These are phyloP conservation scores for Curvularia spicifera DNA, from an alignment of 2,329 filamentous ascomycete species.

Conservation along the genomic window DNA sequence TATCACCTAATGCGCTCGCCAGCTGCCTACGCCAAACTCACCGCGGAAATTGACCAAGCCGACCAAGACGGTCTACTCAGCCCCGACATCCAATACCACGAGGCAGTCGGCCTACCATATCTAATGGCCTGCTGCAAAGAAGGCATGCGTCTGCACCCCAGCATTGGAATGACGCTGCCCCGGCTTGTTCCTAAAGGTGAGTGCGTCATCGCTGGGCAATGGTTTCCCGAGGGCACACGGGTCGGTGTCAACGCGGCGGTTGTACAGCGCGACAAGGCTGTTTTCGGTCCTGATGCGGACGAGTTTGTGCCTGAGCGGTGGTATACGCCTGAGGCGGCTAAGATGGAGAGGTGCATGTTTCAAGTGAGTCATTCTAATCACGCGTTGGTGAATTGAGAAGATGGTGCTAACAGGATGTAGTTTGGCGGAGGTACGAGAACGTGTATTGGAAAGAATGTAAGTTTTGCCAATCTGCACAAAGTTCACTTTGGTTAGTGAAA, in stretches of 20 bases:
- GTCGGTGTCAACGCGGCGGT: conserved; percentile 77
- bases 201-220: conserved; percentile 65
- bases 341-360: conserved; percentile 63
- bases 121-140: conserved; percentile 79
- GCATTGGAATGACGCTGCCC: conserved; percentile 73
- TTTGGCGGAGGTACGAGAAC: conserved; percentile 6
- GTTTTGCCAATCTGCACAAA: neutral
- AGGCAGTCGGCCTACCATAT: conserved; percentile 72
- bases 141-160: conserved; percentile 75
- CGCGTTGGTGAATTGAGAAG: neutral
- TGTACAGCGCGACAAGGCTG: conserved; percentile 67
- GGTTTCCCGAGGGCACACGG: conserved; percentile 70
- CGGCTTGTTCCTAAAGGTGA: conserved; percentile 70
- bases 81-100: conserved; percentile 54
- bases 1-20: conserved; percentile 73
- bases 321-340: conserved; percentile 58
- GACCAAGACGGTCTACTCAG: conserved; percentile 54
- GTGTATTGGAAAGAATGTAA: conserved; percentile 12
- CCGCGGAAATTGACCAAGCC: conserved; percentile 66
- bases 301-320: conserved; percentile 72
- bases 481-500: no score
- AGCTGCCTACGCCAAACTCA: conserved; percentile 59
- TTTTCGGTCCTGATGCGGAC: conserved; percentile 72
- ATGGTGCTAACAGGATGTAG: neutral
- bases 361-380: neutral